These are phyloP conservation scores for Umbelopsis sp. DNA, from an alignment of 371 early-diverging fungal species.

Conservation along the genomic window DNA sequence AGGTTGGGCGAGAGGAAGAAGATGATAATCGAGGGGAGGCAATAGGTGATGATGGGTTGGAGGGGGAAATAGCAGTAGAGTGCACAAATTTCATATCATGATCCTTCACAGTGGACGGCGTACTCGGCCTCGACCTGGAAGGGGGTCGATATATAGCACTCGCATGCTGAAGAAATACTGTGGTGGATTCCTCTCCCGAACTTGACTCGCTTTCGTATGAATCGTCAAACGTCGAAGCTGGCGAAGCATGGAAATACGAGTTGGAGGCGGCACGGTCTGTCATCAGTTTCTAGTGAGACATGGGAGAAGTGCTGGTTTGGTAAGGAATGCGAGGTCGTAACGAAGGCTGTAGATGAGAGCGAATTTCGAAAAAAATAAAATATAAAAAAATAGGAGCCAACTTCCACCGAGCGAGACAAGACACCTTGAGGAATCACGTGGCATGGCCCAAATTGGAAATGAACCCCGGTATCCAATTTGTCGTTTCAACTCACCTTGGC, in stretches of 20 bases:
- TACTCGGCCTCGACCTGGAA: constrained; percentile 10
- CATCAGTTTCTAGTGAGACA: constrained; percentile 4
- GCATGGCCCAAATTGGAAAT: no score
- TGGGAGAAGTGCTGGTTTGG: not conserved
- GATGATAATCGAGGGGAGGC: constrained; percentile 43
- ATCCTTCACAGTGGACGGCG: constrained; percentile 4
- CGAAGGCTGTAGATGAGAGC: not conserved
- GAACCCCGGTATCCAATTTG: no score
- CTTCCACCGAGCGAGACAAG: no score
- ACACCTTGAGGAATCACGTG: not conserved
- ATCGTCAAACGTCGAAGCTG: constrained; percentile 12
- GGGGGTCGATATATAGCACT: constrained; percentile 1
- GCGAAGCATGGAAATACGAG: not conserved
- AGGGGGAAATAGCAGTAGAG: constrained; percentile 60
- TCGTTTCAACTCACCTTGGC: not conserved
- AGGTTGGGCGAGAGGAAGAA: constrained; percentile 1
- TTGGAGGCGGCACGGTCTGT: constrained; percentile 10
- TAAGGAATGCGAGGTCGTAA: not conserved
- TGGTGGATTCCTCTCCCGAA: constrained; percentile 16
- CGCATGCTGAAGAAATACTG: constrained; percentile 15
- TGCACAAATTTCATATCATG: constrained; percentile 26
- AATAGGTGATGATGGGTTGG: constrained; percentile 61
- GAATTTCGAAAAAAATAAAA: not conserved
- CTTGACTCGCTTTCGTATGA: constrained; percentile 11
- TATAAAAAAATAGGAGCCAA: not conserved